Base-by-base conservation (phyloP, 352 stramenopile species). In the Phytophthora podocarpi region DNA sequence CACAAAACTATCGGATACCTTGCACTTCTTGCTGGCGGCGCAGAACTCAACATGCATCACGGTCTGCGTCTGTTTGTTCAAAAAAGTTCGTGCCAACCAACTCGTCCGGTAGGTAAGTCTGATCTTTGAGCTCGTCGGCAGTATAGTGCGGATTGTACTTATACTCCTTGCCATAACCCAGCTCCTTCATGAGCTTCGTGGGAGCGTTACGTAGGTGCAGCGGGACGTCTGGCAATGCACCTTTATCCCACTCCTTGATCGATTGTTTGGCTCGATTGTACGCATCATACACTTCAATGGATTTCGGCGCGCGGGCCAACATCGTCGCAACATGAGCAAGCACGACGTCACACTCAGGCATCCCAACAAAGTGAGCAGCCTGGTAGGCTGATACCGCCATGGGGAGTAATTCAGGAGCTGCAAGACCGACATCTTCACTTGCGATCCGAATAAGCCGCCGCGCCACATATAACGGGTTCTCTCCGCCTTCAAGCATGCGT, bases 321-420 rank as follows among this genome's bases (percentile, higher is more conserved):
- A 90, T 82, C 15, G 75, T 89, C 10, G 85, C 82, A 53, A 86
- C 91, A 54, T 96, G 85, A 6, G 83, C 83, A 11, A 96, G 70
- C 21, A 87, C 78, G 9, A 94, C 79, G 35, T 94, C 82, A 50
- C 88, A 96, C 54, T 96, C 88, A 4, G 88, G 88, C 85, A 96
- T 93, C 7, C 88, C 88, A 10, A 93, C 42, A 40, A 83, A 87
- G 30, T 95, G 83, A 26, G 80, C 84, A 0, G 86, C 67, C 12
- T 95, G 86, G 46, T 93, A 92, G 3, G 82, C 78, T 13, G 83
- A 71, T 18, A 90, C 78, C 0, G 86, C 87, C 40, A 91, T 74
- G 7, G 81, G 72, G 0, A 96, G 63, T 21, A 91, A 47, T 27
- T 93, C 76, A 7, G 85, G 74, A 16, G 88, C 86, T 3, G 71